A percentile compares a stretch with the other conserved stretches of the same genome.
These are phyloP conservation scores for Aspergillus sergii DNA, from an alignment of 2,329 filamentous ascomycete genomes.

Conservation along the genomic window DNA sequence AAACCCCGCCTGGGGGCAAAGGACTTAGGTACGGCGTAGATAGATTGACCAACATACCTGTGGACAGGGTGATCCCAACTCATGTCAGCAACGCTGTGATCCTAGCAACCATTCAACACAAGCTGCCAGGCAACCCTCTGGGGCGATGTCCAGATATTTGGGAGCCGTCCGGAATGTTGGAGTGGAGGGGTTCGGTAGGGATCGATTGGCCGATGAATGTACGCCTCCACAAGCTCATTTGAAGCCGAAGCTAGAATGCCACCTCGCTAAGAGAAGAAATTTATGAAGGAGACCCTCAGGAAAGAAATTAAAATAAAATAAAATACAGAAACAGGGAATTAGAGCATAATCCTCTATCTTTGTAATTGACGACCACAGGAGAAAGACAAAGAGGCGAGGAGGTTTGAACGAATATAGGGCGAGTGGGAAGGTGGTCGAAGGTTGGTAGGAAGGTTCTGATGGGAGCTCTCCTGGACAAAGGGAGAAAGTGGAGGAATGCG, in stretches of 20 bases:
- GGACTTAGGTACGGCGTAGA: constrained; percentile 10
- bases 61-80: constrained; percentile 51
- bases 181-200: constrained; percentile 23
- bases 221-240: constrained; percentile 29
- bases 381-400: constrained; percentile 4
- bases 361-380: not conserved
- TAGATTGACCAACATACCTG: constrained; percentile 39
- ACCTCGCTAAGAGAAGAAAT: not conserved
- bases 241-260: constrained; percentile 17
- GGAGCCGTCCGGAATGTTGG: constrained; percentile 33
- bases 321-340: not conserved
- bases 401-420: constrained; percentile 12
- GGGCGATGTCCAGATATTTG: constrained; percentile 24
- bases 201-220: constrained; percentile 26
- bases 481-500: constrained; percentile 23
- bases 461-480: constrained; percentile 22
- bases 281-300: not conserved
- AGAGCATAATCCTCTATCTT: constrained; percentile 14
- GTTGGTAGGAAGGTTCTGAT: constrained; percentile 19
- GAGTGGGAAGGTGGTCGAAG: constrained; percentile 13
- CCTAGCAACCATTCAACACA: constrained; percentile 43
- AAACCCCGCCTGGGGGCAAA: constrained; percentile 15
- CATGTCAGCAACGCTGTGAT: constrained; percentile 45
- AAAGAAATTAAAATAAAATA: not conserved
- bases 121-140: constrained; percentile 39